Percentiles rank a stretch among this genome's conserved stretches.
Evolutionary conservation across 73 alveolate genomes (phyloP).

Genomic region (Paramecium octaurelia): DNA sequence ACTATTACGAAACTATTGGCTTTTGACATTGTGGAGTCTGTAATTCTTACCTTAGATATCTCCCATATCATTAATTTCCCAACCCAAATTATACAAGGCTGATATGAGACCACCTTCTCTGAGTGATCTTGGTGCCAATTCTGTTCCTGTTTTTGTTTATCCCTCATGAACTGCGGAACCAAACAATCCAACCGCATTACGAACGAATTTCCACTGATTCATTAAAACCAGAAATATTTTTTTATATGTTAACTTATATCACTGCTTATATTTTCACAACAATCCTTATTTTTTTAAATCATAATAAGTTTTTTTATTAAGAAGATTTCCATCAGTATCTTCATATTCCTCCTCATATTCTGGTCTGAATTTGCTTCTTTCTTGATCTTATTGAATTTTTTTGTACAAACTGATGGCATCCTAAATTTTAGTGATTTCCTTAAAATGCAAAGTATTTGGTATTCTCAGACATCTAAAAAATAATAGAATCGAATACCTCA

Average conservation of each 20-base stretch:
- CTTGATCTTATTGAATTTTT: slow-evolving; percentile 92
- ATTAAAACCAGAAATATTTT: neutral
- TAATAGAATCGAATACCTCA: slow-evolving; percentile 81
- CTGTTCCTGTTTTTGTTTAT: slow-evolving; percentile 10
- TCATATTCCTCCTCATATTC: slow-evolving; percentile 97
- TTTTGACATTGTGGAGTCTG: neutral
- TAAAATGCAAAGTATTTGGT: slow-evolving; percentile 99
- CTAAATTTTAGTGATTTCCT: slow-evolving; percentile 95
- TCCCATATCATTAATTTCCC: neutral
- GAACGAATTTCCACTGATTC: neutral
- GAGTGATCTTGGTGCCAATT: neutral
- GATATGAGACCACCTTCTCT: neutral
- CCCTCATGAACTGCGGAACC: neutral
- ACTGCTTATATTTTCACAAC: neutral
- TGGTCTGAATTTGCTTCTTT: slow-evolving; percentile 93
- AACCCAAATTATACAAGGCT: neutral
- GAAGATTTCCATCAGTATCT: slow-evolving; percentile 94
- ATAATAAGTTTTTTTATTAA: slow-evolving; percentile 74
- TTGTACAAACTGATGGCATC: slow-evolving; percentile 98
- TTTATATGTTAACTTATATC: neutral
- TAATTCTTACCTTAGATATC: neutral
- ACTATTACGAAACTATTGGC: neutral
- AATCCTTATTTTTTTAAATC: neutral
- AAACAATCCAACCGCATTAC: neutral
- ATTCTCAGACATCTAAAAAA: slow-evolving; percentile 97